Evolutionary conservation across 2,329 filamentous ascomycete species (phyloP).

Genomic region (Fonsecaea nubica): DNA sequence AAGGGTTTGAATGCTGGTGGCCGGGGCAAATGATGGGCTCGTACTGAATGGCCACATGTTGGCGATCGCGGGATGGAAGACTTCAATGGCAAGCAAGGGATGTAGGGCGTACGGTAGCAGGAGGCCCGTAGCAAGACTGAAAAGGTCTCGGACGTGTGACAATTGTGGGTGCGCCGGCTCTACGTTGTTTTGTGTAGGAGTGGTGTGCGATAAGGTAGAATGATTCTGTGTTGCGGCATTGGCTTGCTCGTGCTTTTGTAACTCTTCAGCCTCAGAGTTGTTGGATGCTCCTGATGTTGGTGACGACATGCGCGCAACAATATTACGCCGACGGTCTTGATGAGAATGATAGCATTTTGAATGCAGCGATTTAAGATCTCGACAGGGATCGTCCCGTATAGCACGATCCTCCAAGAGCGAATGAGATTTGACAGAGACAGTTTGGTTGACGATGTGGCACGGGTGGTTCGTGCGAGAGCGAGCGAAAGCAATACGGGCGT

Average conservation of each 20-base stretch:
- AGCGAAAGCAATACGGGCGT: background rate
- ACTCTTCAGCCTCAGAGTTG: background rate
- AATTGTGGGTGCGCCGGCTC: background rate
- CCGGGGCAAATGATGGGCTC: slow-evolving; percentile 47
- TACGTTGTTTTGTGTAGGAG: background rate
- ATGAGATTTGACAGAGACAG: background rate
- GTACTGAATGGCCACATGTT: slow-evolving; percentile 35
- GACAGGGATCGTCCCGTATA: background rate
- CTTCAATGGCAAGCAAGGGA: slow-evolving; percentile 33
- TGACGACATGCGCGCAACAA: slow-evolving; percentile 1
- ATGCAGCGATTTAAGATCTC: background rate
- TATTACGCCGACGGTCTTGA: slow-evolving; percentile 9
- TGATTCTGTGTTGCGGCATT: slow-evolving; percentile 3
- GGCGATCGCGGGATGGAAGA: slow-evolving; percentile 31
- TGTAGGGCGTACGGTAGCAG: slow-evolving; percentile 33
- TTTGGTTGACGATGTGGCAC: background rate
- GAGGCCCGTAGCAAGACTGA: slow-evolving; percentile 28
- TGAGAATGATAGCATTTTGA: slow-evolving; percentile 10
- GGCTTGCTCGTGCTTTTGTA: slow-evolving; percentile 1
- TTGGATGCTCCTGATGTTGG: background rate
- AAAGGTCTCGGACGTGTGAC: slow-evolving; percentile 27
- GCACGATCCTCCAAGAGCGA: background rate
- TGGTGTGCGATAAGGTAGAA: background rate
- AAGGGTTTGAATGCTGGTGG: slow-evolving; percentile 48
- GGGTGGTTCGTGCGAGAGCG: background rate